Percentiles rank a stretch among this genome's conserved stretches.
These are phyloP conservation scores for Ophiostoma angusticollis DNA, from an alignment of 2,329 filamentous ascomycete genomes.

Conservation along the genomic window DNA sequence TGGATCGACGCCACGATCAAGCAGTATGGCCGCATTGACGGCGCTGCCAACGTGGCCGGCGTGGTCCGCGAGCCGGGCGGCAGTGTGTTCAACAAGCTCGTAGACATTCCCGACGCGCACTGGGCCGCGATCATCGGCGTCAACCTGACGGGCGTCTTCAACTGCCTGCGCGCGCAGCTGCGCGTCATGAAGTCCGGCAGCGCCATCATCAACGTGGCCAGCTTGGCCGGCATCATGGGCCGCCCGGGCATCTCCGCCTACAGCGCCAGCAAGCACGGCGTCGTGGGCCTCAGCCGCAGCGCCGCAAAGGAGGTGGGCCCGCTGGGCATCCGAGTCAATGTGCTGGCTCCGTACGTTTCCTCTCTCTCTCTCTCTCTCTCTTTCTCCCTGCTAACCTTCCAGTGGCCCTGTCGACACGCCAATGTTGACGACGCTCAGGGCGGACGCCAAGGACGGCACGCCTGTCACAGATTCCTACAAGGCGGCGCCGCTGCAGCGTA, in stretches of 20 bases:
- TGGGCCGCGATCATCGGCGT: slow-evolving; percentile 19
- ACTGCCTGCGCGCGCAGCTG: slow-evolving; percentile 27
- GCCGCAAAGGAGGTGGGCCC: slow-evolving; percentile 18
- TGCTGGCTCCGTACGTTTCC: neutral
- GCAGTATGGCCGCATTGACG: slow-evolving; percentile 32
- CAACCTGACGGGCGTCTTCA: slow-evolving; percentile 37
- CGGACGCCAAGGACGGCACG: neutral
- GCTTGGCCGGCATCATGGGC: slow-evolving; percentile 29
- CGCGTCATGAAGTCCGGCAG: slow-evolving; percentile 18
- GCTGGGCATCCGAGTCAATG: slow-evolving; percentile 10
- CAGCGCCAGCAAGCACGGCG: slow-evolving; percentile 19
- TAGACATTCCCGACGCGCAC: slow-evolving; percentile 24
- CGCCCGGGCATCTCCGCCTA: slow-evolving; percentile 21
- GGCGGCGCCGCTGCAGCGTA: slow-evolving; percentile 15
- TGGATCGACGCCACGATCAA: slow-evolving; percentile 1
- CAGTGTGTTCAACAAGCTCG: slow-evolving; percentile 28
- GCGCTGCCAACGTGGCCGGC: slow-evolving; percentile 42
- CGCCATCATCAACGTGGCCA: slow-evolving; percentile 35
- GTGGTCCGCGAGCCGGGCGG: slow-evolving; percentile 22
- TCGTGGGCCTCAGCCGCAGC: slow-evolving; percentile 18
- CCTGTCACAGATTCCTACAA: slow-evolving; percentile 4
- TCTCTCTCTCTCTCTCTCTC: neutral
- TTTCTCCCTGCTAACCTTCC: neutral
- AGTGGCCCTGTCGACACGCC: slow-evolving; percentile 7
- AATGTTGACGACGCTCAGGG: slow-evolving; percentile 2